Percentiles rank a stretch among this genome's conserved stretches.
phyloP scores from a whole-genome alignment of 2,329 filamentous ascomycete species.

The Talaromyces rugulosus region DNA sequence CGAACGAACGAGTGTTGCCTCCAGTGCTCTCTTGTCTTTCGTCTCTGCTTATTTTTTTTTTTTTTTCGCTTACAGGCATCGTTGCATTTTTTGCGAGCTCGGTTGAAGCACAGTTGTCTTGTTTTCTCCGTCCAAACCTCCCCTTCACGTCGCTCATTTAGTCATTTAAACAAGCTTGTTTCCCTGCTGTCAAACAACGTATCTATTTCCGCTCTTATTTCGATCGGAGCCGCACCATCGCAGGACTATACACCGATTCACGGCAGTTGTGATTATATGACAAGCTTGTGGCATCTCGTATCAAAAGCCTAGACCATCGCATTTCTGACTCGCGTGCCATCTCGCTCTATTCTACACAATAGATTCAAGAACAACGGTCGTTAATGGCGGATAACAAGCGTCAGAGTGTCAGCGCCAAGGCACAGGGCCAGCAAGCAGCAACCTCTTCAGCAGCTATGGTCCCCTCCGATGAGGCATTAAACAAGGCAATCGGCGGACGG shows the following conservation, averaged over 20 bases:
- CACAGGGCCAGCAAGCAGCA: constrained; percentile 37
- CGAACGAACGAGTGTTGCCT: background rate
- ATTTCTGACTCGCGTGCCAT: background rate
- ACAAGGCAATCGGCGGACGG: constrained; percentile 59
- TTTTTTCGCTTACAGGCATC: background rate
- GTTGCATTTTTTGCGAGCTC: background rate
- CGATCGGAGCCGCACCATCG: background rate
- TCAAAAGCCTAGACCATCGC: background rate
- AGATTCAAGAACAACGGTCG: background rate
- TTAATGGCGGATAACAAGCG: constrained; percentile 58
- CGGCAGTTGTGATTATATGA: background rate
- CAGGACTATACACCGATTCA: background rate
- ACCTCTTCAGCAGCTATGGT: constrained; percentile 40
- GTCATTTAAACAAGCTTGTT: constrained; percentile 7
- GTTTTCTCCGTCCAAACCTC: background rate
- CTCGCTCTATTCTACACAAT: background rate
- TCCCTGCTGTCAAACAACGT: background rate
- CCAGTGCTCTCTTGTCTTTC: background rate
- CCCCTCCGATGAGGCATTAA: constrained; percentile 51
- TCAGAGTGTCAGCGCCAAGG: constrained; percentile 51
- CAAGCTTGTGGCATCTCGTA: background rate
- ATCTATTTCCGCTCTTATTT: background rate
- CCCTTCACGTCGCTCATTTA: constrained; percentile 10
- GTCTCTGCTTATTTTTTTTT: background rate
- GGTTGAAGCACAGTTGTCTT: background rate